Percentiles rank a stretch among this genome's conserved stretches.
Evolutionary conservation across 225 moss, liverwort and hornwort species (phyloP).

Genomic region (Marchantia paleacea): DNA sequence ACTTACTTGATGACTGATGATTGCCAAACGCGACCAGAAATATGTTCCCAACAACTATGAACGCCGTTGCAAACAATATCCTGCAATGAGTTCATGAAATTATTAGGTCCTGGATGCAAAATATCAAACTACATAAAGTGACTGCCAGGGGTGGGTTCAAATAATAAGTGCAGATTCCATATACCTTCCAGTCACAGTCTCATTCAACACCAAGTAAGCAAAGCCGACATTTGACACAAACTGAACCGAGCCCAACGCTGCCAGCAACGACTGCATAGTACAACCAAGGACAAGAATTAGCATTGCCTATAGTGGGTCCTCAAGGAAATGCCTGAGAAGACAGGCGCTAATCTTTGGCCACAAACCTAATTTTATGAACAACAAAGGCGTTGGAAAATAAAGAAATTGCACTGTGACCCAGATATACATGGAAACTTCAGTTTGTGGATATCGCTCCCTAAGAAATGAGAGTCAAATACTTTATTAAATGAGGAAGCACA

Average conservation of each 20-base stretch:
- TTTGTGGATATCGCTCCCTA: no score
- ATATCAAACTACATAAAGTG: background rate
- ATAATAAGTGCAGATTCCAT: background rate
- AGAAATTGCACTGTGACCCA: no score
- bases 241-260: slow-evolving; percentile 98
- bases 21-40: slow-evolving; percentile 97
- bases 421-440: no score
- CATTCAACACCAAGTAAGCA: slow-evolving; percentile 88
- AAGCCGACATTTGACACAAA: slow-evolving; percentile 98
- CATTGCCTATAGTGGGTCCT: background rate
- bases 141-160: background rate
- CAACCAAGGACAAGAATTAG: slow-evolving; percentile 12
- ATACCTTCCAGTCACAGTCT: slow-evolving; percentile 84
- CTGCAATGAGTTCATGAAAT: slow-evolving; percentile 38
- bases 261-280: slow-evolving; percentile 83
- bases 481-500: no score
- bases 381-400: no score
- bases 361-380: background rate
- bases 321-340: background rate
- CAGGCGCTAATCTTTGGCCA: background rate
- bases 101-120: background rate
- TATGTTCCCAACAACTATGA: slow-evolving; percentile 88
- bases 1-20: slow-evolving; percentile 95
- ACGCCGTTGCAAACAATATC: slow-evolving; percentile 77
- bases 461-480: no score